A percentile compares a stretch with the other conserved stretches of the same genome.
These are phyloP conservation scores for Trypanosoma caninum DNA, from an alignment of 208 protist genomes.

Conservation along the genomic window DNA sequence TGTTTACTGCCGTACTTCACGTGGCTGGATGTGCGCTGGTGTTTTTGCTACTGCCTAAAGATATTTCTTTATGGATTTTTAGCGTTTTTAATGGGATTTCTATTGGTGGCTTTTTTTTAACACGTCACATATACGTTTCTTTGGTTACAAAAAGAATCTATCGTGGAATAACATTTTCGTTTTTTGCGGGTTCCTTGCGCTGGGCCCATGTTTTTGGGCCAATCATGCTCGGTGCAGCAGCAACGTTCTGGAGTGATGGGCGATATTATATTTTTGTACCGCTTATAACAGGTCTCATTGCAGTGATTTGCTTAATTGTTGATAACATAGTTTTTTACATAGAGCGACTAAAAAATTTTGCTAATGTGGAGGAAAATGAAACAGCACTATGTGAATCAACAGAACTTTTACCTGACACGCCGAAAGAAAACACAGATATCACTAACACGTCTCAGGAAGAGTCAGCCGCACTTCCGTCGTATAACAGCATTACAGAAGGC, in stretches of 20 bases:
- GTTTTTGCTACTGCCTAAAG: background rate
- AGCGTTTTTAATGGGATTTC: conserved; percentile 65
- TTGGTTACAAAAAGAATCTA: conserved; percentile 59
- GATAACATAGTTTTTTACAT: background rate
- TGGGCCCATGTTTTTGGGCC: conserved; percentile 78
- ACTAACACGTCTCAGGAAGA: background rate
- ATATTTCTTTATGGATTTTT: conserved; percentile 33
- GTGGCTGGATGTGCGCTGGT: conserved; percentile 32
- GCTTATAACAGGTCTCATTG: conserved; percentile 24
- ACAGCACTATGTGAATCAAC: background rate
- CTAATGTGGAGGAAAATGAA: background rate
- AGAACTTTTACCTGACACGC: background rate
- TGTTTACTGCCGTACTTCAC: conserved; percentile 46
- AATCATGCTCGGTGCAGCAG: conserved; percentile 43
- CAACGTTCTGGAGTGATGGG: conserved; percentile 31
- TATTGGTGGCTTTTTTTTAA: conserved; percentile 72
- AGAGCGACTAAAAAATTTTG: background rate
- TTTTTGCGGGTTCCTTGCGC: conserved; percentile 69
- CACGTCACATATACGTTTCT: conserved; percentile 79
- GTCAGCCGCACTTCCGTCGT: background rate
- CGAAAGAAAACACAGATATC: background rate
- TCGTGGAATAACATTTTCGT: conserved; percentile 73
- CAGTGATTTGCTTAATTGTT: conserved; percentile 32
- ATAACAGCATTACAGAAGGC: background rate
- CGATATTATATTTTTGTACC: conserved; percentile 62